These are phyloP conservation scores for Cocos nucifera DNA, from an alignment of 176 grass and related monocot species.

Conservation along the genomic window DNA sequence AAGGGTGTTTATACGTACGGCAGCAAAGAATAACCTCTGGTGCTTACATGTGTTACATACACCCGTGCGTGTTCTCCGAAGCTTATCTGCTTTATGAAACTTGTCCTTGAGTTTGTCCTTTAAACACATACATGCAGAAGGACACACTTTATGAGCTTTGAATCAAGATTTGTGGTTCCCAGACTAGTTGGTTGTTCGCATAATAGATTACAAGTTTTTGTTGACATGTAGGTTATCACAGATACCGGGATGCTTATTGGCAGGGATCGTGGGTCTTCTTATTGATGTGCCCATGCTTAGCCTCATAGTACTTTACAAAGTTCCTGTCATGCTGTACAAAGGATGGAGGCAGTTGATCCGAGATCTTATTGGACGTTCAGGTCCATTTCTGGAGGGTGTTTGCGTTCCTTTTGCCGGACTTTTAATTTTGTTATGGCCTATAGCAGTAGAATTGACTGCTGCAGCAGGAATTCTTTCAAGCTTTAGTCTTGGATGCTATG, in stretches of 20 bases:
- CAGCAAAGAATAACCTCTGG: too few relatives aligned
- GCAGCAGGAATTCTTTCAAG: conserved; percentile 16
- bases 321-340: conserved; percentile 15
- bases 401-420: conserved; percentile 21
- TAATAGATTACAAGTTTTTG: neutral
- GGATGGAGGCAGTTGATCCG: conserved; percentile 19
- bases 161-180: too few relatives aligned
- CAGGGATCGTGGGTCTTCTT: conserved; percentile 11
- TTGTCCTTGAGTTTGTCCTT: too few relatives aligned
- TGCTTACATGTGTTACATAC: too few relatives aligned
- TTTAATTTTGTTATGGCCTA: conserved; percentile 18
- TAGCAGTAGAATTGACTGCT: conserved; percentile 13
- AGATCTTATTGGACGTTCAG: conserved; percentile 19
- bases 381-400: conserved; percentile 23
- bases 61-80: too few relatives aligned
- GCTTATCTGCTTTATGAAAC: too few relatives aligned
- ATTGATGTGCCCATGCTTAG: conserved; percentile 21
- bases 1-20: too few relatives aligned
- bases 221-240: conserved; percentile 3
- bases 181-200: too few relatives aligned
- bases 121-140: too few relatives aligned
- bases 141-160: too few relatives aligned
- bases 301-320: conserved; percentile 20
- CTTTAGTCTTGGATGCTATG: conserved; percentile 17
- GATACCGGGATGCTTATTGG: conserved; percentile 17